Percentiles rank a stretch among this genome's conserved stretches.
Evolutionary conservation across 345 rosid genomes (phyloP).

Genomic region (Eucalyptus marginata): DNA sequence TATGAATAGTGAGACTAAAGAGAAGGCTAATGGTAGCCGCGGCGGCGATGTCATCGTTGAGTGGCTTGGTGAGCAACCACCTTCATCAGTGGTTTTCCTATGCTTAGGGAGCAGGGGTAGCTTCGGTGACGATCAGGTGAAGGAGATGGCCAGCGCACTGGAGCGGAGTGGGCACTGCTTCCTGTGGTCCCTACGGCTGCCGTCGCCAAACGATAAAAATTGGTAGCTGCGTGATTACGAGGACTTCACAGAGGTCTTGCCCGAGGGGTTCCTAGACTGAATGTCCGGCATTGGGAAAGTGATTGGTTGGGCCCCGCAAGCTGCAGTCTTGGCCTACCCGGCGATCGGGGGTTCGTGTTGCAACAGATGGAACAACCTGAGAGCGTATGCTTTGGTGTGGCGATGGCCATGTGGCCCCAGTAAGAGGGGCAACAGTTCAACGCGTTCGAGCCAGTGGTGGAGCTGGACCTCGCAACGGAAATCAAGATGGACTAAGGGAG

Average conservation of each 20-base stretch:
- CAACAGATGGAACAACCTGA: conserved; percentile 45
- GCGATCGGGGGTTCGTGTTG: conserved; percentile 33
- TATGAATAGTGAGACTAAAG: background rate
- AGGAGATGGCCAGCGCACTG: conserved; percentile 28
- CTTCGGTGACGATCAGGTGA: conserved; percentile 27
- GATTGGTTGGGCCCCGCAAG: conserved; percentile 41
- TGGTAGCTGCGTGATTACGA: background rate
- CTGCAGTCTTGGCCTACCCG: background rate
- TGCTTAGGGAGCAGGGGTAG: conserved; percentile 54
- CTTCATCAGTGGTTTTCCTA: conserved; percentile 37
- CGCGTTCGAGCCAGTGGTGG: background rate
- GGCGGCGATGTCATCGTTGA: background rate
- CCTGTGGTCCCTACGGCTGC: conserved; percentile 29
- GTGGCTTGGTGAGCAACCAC: conserved; percentile 41
- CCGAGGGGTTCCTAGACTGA: conserved; percentile 20
- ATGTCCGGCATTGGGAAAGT: conserved; percentile 8
- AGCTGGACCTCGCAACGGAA: background rate
- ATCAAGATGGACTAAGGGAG: background rate
- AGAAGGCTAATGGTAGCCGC: background rate
- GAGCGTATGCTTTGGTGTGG: background rate
- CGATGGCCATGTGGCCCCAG: background rate
- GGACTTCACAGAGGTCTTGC: conserved; percentile 10
- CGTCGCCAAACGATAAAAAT: background rate
- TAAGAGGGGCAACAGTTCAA: background rate
- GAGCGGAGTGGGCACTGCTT: conserved; percentile 21